Evolutionary conservation across 2,329 filamentous ascomycete species (phyloP), one percentile per base, ranked within the genome.

Genomic region (Lanzia echinophila): DNA sequence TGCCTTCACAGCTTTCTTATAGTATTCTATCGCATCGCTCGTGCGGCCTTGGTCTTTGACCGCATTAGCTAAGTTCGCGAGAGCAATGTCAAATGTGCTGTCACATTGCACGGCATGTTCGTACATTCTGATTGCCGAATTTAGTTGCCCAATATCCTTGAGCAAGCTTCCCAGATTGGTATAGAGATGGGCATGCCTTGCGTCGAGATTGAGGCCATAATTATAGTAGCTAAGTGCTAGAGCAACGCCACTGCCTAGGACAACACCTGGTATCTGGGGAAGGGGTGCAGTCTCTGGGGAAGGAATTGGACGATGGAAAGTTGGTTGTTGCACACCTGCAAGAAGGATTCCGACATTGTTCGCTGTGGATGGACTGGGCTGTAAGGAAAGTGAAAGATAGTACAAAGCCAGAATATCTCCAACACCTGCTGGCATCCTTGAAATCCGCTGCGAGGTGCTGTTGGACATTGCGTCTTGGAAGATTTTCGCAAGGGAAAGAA

Each of bases 311-410:
- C 63, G 62, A 15, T 70, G 72, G 59, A 71, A 69, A 22, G 72
- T 70, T 8, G 73, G 68, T 62, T 95, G 90, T 66, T 96, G 94
- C 19, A 97, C 88, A 54, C 94, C 89, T 5, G 94, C 94, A n/a
- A 99, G 81, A 28, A 99, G 77, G 53, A 99, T 99, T 3, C 94
- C 94, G 12, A 99, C 91, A 68, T 99, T 99, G 68, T 99, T 99
- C 0, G 94, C 94, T 0, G 94, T 99, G 0, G 94, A 99, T 2
- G 94, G 94, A 64, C 94, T 97, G 46, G 94, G 91, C 60, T 96
- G 94, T 2, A 99, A 77, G 0, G 94, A 95, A 3, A 99, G 74
- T 0, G 94, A 99, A 2, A 99, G 77, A 66, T 99, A 99, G 69
- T 99, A 99, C 12, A 99, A 79, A 1, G 91, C 89, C 34, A 99